Percentiles rank a stretch among this genome's conserved stretches.
These are phyloP conservation scores for Paulownia fortunei DNA, from an alignment of 257 asterid species.

Conservation along the genomic window DNA sequence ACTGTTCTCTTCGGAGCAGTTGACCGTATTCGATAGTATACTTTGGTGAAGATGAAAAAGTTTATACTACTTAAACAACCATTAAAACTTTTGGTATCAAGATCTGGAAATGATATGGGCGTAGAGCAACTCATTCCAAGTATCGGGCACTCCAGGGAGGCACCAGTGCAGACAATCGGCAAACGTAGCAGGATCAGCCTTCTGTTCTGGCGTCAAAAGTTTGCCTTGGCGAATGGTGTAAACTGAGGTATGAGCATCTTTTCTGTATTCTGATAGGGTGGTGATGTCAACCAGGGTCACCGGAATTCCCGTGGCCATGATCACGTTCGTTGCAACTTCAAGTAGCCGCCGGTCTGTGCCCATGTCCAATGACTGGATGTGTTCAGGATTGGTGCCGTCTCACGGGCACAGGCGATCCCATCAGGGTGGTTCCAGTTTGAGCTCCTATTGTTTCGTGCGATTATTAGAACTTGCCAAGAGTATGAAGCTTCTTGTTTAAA, in stretches of 20 bases:
- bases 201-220: slow-evolving; percentile 48
- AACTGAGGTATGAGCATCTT: slow-evolving; percentile 59
- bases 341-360: slow-evolving; percentile 52
- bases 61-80: not conserved
- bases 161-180: slow-evolving; percentile 69
- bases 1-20: too few species aligned
- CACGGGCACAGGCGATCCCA: slow-evolving; percentile 48
- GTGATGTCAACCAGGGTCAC: slow-evolving; percentile 50
- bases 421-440: slow-evolving; percentile 46
- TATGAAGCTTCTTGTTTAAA: too few species aligned
- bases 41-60: too few species aligned
- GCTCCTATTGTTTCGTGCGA: slow-evolving; percentile 37
- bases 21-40: too few species aligned
- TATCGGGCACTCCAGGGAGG: slow-evolving; percentile 58
- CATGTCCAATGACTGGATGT: slow-evolving; percentile 37
- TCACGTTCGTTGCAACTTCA: slow-evolving; percentile 33
- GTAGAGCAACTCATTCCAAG: slow-evolving; percentile 54
- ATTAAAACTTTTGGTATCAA: slow-evolving; percentile 14
- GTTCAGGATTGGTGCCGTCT: slow-evolving; percentile 44
- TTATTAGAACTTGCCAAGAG: not conserved
- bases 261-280: slow-evolving; percentile 54
- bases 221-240: slow-evolving; percentile 55
- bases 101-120: slow-evolving; percentile 47
- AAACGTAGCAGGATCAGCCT: slow-evolving; percentile 46
- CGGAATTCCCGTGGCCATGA: slow-evolving; percentile 20